Percentiles rank a stretch among this genome's conserved stretches.
Evolutionary conservation across 305 asterid species (phyloP).

Genomic region (Fraxinus ornus): DNA sequence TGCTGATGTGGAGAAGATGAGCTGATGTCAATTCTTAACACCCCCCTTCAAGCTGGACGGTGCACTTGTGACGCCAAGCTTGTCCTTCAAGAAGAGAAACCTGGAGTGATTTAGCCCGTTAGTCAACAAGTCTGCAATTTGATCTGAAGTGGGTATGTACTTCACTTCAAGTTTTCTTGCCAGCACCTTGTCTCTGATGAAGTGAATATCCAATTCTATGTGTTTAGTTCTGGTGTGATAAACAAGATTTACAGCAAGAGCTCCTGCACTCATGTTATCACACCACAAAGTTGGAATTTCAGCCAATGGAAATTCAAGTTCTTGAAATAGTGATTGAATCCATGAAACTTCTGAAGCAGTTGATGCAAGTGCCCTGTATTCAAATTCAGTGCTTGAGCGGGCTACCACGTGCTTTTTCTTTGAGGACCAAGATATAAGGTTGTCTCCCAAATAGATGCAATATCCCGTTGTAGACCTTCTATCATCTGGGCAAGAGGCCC

Average conservation of each 20-base stretch:
- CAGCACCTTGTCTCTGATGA: not conserved
- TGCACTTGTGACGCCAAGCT: too few relatives aligned
- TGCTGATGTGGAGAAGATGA: too few relatives aligned
- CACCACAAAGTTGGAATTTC: not conserved
- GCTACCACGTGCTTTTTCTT: not conserved
- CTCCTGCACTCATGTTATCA: too few relatives aligned
- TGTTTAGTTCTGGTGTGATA: not conserved
- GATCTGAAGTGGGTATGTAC: not conserved
- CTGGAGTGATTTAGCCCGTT: too few relatives aligned
- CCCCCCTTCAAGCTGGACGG: too few relatives aligned
- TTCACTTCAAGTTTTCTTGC: not conserved
- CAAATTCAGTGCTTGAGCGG: not conserved
- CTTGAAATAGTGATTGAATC: not conserved
- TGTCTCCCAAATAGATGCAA: not conserved
- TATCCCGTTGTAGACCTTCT: not conserved
- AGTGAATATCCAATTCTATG: not conserved
- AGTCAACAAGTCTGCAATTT: not conserved
- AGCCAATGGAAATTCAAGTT: not conserved
- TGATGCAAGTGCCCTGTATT: not conserved
- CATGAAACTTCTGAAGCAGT: not conserved
- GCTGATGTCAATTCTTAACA: too few relatives aligned
- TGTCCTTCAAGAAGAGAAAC: too few relatives aligned
- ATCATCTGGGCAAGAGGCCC: not conserved
- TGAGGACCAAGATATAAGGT: not conserved
- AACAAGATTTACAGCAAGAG: not conserved